Evolutionary conservation across 371 early-diverging fungal species (phyloP).

Genomic region (Basidiobolus heterosporus): DNA sequence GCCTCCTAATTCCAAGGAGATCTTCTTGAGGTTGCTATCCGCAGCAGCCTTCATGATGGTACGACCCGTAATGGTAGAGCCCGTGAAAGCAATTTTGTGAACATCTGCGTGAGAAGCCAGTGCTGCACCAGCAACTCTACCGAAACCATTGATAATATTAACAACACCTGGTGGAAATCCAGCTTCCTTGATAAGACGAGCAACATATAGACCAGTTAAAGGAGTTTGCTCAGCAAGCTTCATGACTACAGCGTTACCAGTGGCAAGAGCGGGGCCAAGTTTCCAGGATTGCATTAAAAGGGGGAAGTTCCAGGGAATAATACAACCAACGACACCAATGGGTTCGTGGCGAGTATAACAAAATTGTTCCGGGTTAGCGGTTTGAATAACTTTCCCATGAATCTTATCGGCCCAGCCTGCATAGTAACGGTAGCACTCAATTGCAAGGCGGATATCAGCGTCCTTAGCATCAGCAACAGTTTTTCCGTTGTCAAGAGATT

Average conservation of each 20-base stretch:
- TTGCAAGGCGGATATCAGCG: constrained; percentile 41
- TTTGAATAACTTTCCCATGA: constrained; percentile 25
- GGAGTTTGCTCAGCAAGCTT: constrained; percentile 76
- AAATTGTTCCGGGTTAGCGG: constrained; percentile 8
- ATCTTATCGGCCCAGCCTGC: constrained; percentile 73
- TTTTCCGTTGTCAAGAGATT: constrained; percentile 76
- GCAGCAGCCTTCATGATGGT: constrained; percentile 43
- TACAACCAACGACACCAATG: constrained; percentile 61
- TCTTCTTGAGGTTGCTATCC: constrained; percentile 44
- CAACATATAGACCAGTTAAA: constrained; percentile 54
- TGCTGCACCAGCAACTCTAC: constrained; percentile 30
- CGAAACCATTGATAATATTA: constrained; percentile 22
- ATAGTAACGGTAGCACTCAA: constrained; percentile 57
- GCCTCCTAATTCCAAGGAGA: constrained; percentile 71
- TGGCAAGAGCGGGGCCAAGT: constrained; percentile 64
- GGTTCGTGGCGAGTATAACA: constrained; percentile 61
- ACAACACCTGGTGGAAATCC: constrained; percentile 55
- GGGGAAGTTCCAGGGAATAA: constrained; percentile 77
- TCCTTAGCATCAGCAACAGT: constrained; percentile 38
- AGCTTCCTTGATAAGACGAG: constrained; percentile 38
- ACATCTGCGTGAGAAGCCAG: constrained; percentile 42
- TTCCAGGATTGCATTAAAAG: constrained; percentile 66
- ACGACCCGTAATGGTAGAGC: constrained; percentile 54
- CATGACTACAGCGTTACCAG: constrained; percentile 61
- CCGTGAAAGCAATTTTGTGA: constrained; percentile 64